A percentile compares a stretch with the other conserved stretches of the same genome.
These are phyloP conservation scores for Suhomyces xylopsoci DNA, from an alignment of 805 yeast genomes.

Conservation along the genomic window DNA sequence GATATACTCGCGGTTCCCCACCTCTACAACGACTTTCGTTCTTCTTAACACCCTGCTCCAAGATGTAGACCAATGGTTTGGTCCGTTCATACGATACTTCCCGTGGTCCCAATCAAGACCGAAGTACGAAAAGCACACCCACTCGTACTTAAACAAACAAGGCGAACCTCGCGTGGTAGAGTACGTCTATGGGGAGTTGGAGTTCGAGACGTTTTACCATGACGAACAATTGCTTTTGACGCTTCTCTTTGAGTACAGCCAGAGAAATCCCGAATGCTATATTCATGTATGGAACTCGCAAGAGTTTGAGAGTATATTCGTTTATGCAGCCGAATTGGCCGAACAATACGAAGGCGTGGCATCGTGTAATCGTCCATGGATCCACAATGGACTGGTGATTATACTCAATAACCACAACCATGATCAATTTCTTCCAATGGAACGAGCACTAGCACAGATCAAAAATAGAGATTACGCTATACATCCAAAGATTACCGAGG, in stretches of 20 bases:
- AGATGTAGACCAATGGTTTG: conserved; percentile 9
- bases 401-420: conserved; percentile 4
- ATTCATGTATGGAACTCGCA: conserved; percentile 5
- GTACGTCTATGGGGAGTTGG: conserved; percentile 40
- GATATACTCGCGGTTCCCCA: not conserved
- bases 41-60: not conserved
- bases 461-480: conserved; percentile 2
- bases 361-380: conserved; percentile 53
- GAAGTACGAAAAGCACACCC: not conserved
- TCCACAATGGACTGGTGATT: conserved; percentile 38
- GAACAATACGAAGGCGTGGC: conserved; percentile 52
- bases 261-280: conserved; percentile 1
- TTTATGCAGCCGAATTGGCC: conserved; percentile 44
- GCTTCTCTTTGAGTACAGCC: conserved; percentile 38
- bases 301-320: conserved; percentile 32
- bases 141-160: conserved; percentile 1
- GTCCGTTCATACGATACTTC: conserved; percentile 18
- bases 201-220: conserved; percentile 39
- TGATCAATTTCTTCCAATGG: not conserved
- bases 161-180: conserved; percentile 3
- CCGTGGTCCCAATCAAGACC: conserved; percentile 19
- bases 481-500: not conserved
- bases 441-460: conserved; percentile 8
- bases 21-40: not conserved
- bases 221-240: conserved; percentile 47